Evolutionary conservation across 495 filamentous ascomycete species (phyloP).

Genomic region (Evernia prunastri): DNA sequence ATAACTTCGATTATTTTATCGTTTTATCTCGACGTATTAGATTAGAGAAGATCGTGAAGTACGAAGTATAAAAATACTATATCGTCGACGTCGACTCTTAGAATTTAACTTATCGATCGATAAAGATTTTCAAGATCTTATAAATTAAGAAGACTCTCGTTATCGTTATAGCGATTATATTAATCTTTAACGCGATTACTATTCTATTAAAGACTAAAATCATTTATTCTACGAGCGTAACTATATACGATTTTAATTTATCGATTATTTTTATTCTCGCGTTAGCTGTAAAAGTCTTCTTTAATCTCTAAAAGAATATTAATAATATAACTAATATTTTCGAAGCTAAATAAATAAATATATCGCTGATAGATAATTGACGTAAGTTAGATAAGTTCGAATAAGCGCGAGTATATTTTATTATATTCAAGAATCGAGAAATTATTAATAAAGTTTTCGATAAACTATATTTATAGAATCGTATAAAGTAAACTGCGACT

Average conservation of each 20-base stretch:
- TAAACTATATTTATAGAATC: no score
- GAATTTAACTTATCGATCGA: not conserved
- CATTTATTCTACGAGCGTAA: not conserved
- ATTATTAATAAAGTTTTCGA: conserved; percentile 2
- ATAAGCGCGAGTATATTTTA: not conserved
- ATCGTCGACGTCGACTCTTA: not conserved
- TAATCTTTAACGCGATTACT: no score
- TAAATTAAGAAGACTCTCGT: not conserved
- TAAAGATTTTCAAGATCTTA: no score
- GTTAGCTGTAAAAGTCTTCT: conserved; percentile 10
- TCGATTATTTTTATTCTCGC: not conserved
- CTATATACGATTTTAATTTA: not conserved
- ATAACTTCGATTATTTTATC: no score
- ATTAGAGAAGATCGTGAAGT: no score
- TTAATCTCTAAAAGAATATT: conserved; percentile 11
- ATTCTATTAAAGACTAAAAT: not conserved
- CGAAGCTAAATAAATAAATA: conserved; percentile 7
- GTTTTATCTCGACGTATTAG: no score
- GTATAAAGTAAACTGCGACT: no score
- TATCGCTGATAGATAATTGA: not conserved
- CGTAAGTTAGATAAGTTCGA: not conserved
- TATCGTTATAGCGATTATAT: no score
- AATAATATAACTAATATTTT: conserved; percentile 1
- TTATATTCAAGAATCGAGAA: not conserved
- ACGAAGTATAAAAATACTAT: not conserved